phyloP scores from a whole-genome alignment of 805 yeast genomes.

The Lipomyces kockii region DNA sequence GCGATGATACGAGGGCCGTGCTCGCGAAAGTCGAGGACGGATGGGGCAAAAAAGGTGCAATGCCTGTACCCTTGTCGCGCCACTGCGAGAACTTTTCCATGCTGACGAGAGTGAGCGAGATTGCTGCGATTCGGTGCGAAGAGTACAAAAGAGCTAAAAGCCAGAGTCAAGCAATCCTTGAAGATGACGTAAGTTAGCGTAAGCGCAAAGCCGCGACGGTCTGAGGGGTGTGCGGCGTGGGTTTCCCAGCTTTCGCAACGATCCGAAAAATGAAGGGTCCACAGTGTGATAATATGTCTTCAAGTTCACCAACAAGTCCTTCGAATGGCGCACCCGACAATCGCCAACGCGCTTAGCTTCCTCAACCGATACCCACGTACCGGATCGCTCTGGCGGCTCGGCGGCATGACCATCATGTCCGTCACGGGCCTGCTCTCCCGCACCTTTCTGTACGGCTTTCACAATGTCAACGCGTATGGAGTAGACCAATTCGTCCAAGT shows the following conservation, averaged over 20 bases:
- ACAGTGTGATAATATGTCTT: no score
- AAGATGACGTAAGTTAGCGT: background rate
- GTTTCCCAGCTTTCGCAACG: background rate
- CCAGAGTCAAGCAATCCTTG: background rate
- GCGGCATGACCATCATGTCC: slow-evolving; percentile 71
- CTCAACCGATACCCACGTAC: slow-evolving; percentile 66
- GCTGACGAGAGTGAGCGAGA: background rate
- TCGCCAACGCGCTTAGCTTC: slow-evolving; percentile 64
- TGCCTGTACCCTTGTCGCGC: slow-evolving; percentile 93
- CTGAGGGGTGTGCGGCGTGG: background rate
- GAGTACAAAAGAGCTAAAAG: no score
- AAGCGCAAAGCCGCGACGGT: background rate
- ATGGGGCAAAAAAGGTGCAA: slow-evolving; percentile 79
- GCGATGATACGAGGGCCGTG: slow-evolving; percentile 15
- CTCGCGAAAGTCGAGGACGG: slow-evolving; percentile 32
- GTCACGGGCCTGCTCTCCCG: slow-evolving; percentile 70
- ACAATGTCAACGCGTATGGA: slow-evolving; percentile 66
- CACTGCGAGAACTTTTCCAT: slow-evolving; percentile 86
- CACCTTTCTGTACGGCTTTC: slow-evolving; percentile 60
- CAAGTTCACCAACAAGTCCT: background rate
- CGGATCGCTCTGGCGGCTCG: slow-evolving; percentile 63
- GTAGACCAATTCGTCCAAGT: slow-evolving; percentile 69
- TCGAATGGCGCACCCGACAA: slow-evolving; percentile 10
- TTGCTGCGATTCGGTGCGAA: no score
- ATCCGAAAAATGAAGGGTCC: background rate